Conservation (phyloP, 2,329 filamentous ascomycete species). For the Monosporascus sp. region DNA sequence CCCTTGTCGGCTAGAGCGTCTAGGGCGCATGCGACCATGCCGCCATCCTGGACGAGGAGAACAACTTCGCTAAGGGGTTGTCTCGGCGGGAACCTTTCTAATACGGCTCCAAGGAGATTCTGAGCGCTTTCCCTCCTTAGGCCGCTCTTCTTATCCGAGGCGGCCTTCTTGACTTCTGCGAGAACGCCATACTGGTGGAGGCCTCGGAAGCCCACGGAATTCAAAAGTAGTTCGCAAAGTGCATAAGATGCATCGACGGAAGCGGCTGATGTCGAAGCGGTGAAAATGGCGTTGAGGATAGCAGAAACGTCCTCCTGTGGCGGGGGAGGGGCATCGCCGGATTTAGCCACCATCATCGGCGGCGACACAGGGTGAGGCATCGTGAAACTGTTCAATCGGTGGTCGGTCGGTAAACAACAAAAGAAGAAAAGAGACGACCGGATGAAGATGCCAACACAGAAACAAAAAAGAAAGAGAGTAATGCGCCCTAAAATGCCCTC, state of each 20-base stretch:
- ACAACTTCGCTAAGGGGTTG: slow-evolving; percentile 75
- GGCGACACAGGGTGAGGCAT: slow-evolving; percentile 47
- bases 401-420: background rate
- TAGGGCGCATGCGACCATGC: slow-evolving; percentile 65
- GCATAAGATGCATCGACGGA: slow-evolving; percentile 61
- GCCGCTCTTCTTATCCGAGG: slow-evolving; percentile 88
- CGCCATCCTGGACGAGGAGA: slow-evolving; percentile 76
- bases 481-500: background rate
- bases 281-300: slow-evolving; percentile 63
- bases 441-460: background rate
- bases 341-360: slow-evolving; percentile 42
- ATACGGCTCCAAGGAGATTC: slow-evolving; percentile 88
- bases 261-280: slow-evolving; percentile 60
- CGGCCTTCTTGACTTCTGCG: slow-evolving; percentile 62
- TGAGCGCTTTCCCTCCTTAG: slow-evolving; percentile 83
- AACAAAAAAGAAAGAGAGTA: background rate
- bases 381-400: slow-evolving; percentile 6
- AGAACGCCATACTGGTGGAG: slow-evolving; percentile 49
- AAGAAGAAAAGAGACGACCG: background rate
- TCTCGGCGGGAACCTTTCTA: slow-evolving; percentile 78
- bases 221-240: slow-evolving; percentile 54
- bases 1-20: slow-evolving; percentile 90
- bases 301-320: slow-evolving; percentile 62
- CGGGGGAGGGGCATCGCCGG: slow-evolving; percentile 41
- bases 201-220: slow-evolving; percentile 47